These are phyloP conservation scores for Fusarium albidum DNA, from an alignment of 2,329 filamentous ascomycete species.

Conservation along the genomic window DNA sequence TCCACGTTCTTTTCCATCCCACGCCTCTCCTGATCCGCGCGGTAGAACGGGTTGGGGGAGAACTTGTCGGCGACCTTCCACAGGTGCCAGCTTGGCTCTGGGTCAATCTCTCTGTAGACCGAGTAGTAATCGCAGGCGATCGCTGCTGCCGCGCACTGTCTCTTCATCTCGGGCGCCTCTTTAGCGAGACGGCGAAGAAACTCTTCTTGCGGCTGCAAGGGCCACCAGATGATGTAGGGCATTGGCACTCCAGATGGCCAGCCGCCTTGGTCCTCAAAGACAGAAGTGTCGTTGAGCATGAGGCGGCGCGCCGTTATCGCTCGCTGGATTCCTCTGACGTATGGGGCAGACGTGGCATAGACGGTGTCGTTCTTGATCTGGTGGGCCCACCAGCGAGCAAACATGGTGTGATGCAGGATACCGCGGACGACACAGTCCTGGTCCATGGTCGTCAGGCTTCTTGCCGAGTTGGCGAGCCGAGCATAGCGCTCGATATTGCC, in stretches of 20 bases:
- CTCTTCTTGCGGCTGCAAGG: background rate
- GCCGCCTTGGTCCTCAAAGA: background rate
- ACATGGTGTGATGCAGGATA: conserved; percentile 7
- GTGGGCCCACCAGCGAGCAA: conserved; percentile 12
- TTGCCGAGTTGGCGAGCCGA: too few relatives aligned
- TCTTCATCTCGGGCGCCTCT: conserved; percentile 6
- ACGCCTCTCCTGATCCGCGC: conserved; percentile 1
- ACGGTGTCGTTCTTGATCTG: conserved; percentile 11
- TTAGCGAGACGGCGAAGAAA: background rate
- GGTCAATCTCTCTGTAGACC: background rate
- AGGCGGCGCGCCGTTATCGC: conserved; percentile 9
- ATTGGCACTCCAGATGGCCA: conserved; percentile 1
- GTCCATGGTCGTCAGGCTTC: background rate
- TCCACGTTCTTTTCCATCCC: background rate
- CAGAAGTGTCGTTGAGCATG: conserved; percentile 8
- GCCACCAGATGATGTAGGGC: conserved; percentile 20
- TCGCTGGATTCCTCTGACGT: background rate
- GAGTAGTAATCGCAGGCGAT: conserved; percentile 12
- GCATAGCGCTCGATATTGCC: conserved; percentile 12
- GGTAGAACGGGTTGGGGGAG: background rate
- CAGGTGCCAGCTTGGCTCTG: background rate
- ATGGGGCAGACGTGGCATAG: background rate
- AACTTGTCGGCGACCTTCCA: background rate
- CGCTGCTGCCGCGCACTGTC: background rate
- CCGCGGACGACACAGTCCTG: conserved; percentile 1